Base-by-base conservation (phyloP, 306 rosid genomes). In the Gastrolobium bilobum region DNA sequence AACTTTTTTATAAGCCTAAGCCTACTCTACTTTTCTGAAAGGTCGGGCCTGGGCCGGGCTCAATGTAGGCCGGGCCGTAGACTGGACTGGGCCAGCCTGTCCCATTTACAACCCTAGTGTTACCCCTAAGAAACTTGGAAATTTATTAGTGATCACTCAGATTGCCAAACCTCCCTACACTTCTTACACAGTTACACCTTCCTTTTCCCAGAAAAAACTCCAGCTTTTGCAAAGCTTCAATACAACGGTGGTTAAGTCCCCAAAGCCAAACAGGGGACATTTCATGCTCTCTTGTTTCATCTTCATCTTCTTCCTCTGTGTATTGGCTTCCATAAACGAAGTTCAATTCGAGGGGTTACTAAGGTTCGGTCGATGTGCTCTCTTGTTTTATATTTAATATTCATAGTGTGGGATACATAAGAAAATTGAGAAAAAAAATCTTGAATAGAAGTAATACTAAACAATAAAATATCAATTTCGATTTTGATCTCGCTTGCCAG, bases 281-380 rank as follows among this genome's bases (percentile, higher is more conserved):
- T 95, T 92, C 52, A 26, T 88, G 7, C 34, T 93, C 7, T 73
- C 73, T 7, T 88, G 89, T 9, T 72, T 93, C 82, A 62, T 79
- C 78, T 53, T 90, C 83, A 77, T 93, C 53, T 34, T 88, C 76
- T 90, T 87, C 81, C 95, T 95, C 58, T 91, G 98, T 63, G 65
- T 84, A 51, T 51, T 93, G 0, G 96, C 96, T 69, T 89, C 91
- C 46, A 88, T 95, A 4, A 91, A 91, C 77, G 94, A 91, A 80
- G 78, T 84, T 20, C 89, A 95, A 20, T 86, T 87, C 73, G 79
- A 82, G 0, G 63, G 82, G 73, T 42, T 91, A 5, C 20, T 79
- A 0, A 86, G 47, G 43, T 83, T 91, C 43, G 79, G 93, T 39
- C 79, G 80, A 3, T 87, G 88, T 9, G 47, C 89, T 33, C 71